phyloP scores from a whole-genome alignment of 2,329 filamentous ascomycete genomes.

The Fusarium subtropicale region DNA sequence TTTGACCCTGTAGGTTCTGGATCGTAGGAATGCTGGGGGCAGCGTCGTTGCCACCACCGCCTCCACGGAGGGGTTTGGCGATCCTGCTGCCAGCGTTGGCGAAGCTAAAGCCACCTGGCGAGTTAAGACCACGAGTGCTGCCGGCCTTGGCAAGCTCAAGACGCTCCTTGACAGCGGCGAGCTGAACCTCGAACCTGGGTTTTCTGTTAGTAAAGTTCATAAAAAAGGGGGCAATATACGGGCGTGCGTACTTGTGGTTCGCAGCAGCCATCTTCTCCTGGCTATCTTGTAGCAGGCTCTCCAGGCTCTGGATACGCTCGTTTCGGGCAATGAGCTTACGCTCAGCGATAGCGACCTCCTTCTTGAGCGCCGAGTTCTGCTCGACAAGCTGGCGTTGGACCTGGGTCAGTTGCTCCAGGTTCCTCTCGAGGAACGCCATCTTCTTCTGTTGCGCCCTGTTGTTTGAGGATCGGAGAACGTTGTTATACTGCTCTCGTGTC shows the following conservation, averaged over 20 bases:
- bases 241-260: conserved; percentile 85
- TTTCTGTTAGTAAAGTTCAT: conserved; percentile 45
- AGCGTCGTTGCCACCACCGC: conserved; percentile 61
- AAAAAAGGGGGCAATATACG: neutral
- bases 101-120: conserved; percentile 78
- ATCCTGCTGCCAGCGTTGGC: conserved; percentile 72
- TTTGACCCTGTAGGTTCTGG: conserved; percentile 60
- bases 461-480: conserved; percentile 94
- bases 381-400: conserved; percentile 98
- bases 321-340: conserved; percentile 96
- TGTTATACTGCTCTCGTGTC: conserved; percentile 99
- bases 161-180: conserved; percentile 96
- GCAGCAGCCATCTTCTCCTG: conserved; percentile 98
- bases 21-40: conserved; percentile 65
- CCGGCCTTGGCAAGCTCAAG: conserved; percentile 94
- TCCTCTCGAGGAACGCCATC: conserved; percentile 99
- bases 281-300: conserved; percentile 92
- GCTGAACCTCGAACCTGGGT: conserved; percentile 91
- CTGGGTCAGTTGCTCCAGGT: conserved; percentile 96
- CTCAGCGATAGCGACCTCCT: conserved; percentile 98
- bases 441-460: conserved; percentile 99
- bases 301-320: conserved; percentile 94
- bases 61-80: conserved; percentile 75
- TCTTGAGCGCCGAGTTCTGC: conserved; percentile 97
- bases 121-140: conserved; percentile 84